Base-by-base conservation (phyloP, 306 rosid species). In the Vigna unguiculata region DNA sequence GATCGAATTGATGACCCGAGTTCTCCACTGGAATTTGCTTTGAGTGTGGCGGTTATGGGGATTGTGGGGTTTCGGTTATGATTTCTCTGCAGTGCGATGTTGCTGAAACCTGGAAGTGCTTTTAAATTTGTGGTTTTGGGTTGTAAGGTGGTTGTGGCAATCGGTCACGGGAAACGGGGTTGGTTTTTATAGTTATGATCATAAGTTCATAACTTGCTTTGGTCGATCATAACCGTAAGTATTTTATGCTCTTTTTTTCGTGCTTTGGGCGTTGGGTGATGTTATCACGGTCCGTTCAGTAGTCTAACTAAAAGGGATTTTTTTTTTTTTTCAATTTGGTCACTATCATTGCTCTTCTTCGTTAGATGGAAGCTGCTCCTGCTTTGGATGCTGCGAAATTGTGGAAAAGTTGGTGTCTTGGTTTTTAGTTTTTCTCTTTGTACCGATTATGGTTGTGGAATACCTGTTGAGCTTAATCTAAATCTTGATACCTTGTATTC, bases 331-430 rank as follows among this genome's bases (percentile, higher is more conserved):
- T 82, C 30, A 82, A 54, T 71, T 70, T 63, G 76, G 47, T 54
- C 49, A 61, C 49, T 28, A 43, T 53, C 25, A 15, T 40, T 40
- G 32, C 34, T 32, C 73, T 53, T 62, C 2, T 53, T 62, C 2
- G 7, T 11, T 30, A 72, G 69, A 58, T 49, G 38, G 80, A 45
- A 84, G 40, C 60, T 71, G 60, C 30, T 30, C 40, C 40, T 45
- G 72, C 77, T 81, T 79, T 83, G 79, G 62, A 14, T 73, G 82
- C 58, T 65, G 82, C 67, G 82, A 75, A 84, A 48, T 16, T 73
- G 34, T 14, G 22, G 16, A 57, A 43, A 76, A 83, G 76, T 49
- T 64, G 62, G 69, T 73, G 40, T n/a, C 38, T 57, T 60, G 25
- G 9, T 32, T 19, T 38, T 16, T 7, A 6, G 8, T 36, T 20